Evolutionary conservation across 2,329 filamentous ascomycete genomes (phyloP).

Genomic region (Stemphylium vesicarium): DNA sequence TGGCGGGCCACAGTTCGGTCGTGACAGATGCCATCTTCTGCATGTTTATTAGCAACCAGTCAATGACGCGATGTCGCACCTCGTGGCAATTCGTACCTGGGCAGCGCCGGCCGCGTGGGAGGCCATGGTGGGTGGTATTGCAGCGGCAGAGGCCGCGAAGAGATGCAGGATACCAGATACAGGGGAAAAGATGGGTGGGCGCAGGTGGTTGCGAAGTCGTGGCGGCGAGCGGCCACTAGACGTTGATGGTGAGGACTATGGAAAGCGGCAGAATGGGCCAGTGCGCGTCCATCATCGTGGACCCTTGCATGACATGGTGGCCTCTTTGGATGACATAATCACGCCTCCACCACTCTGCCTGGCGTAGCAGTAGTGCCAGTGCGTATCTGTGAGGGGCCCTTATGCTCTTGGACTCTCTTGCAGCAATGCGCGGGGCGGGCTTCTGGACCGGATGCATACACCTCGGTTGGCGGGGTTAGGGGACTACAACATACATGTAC

Average conservation of each 20-base stretch:
- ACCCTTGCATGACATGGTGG: conserved; percentile 10
- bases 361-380: not conserved
- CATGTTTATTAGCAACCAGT: conserved; percentile 23
- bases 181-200: conserved; percentile 25
- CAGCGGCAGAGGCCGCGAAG: conserved; percentile 43
- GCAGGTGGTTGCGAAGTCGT: conserved; percentile 22
- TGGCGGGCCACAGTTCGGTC: conserved; percentile 49
- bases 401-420: not conserved
- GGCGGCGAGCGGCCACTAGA: conserved; percentile 24
- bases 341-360: not conserved
- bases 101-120: conserved; percentile 57
- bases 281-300: conserved; percentile 21
- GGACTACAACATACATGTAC: not conserved
- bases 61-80: conserved; percentile 25
- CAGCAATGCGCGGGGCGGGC: not conserved
- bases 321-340: not conserved
- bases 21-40: conserved; percentile 54
- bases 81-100: conserved; percentile 53
- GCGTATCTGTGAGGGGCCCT: not conserved
- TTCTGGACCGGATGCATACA: not conserved
- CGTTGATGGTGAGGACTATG: conserved; percentile 15
- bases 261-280: conserved; percentile 35
- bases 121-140: conserved; percentile 53
- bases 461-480: conserved; percentile 16
- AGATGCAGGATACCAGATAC: conserved; percentile 24